Evolutionary conservation across 371 early-diverging fungal species (phyloP), one percentile per base, ranked within the genome.

Genomic region (Circinella umbellata): DNA sequence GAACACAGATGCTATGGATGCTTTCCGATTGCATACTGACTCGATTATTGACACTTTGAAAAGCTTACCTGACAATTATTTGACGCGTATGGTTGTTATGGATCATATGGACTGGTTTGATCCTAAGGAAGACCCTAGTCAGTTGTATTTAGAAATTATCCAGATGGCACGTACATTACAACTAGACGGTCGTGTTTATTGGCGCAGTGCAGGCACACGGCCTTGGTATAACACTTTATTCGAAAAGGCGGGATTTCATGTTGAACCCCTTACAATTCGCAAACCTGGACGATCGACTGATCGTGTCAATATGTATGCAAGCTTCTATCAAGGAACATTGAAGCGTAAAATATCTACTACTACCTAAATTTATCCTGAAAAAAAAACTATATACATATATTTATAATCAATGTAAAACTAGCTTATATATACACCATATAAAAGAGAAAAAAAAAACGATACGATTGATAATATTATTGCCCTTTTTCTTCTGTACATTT

Each of bases 61-160:
- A 8, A 76, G 76, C 18, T 70, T 92, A 68, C 76, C 77, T 15
- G 80, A 84, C 14, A 86, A 88, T n/a, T 91, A 92, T 71, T 76
- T 95, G 39, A 90, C 92, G 60, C 88, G 90, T 42, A 86, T 92
- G 15, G 91, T 94, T 13, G 80, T 94, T 14, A 95, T 95, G 94
- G 95, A 95, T 75, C 95, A 95, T 73, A 89, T 95, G 88, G 94
- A 95, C 73, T 94, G 95, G 95, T 93, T 93, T 74, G 79, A 85
- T 39, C 76, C 80, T 11, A 76, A 87, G 48, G 85, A 42, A 42
- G 11, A 88, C 61, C 88, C 86, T 48, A 68, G 66, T n/a, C 82
- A 84, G 37, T 47, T 84, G 6, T 86, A 89, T 47, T 81, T 83
- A 8, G 94, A 95, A 76, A 89, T 93, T 53, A 67, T 27, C 20